A percentile compares a stretch with the other conserved stretches of the same genome.
Evolutionary conservation across 2,329 filamentous ascomycete species (phyloP).

Genomic region (Penicillium sp.): DNA sequence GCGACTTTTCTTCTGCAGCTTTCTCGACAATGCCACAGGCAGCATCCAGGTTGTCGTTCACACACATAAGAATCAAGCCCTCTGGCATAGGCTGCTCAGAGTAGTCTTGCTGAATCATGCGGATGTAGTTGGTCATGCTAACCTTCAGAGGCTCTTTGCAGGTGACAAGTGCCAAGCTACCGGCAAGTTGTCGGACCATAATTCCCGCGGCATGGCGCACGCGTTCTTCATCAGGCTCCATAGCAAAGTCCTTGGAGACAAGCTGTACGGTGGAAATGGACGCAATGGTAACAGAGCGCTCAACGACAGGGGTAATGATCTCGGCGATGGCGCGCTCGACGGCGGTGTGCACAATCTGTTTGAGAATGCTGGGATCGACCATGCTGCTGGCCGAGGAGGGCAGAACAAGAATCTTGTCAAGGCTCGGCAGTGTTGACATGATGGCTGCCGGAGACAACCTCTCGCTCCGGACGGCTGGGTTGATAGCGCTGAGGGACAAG

Average conservation of each 20-base stretch:
- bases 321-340: conserved; percentile 89
- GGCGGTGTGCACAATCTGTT: conserved; percentile 76
- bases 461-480: conserved; percentile 64
- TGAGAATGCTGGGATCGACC: conserved; percentile 65
- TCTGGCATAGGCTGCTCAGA: conserved; percentile 76
- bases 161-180: conserved; percentile 92
- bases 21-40: conserved; percentile 94
- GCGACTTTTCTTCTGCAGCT: conserved; percentile 86
- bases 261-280: conserved; percentile 95
- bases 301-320: conserved; percentile 96
- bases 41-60: conserved; percentile 93
- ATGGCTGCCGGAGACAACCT: conserved; percentile 75
- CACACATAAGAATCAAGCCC: conserved; percentile 95
- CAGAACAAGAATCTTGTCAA: conserved; percentile 74
- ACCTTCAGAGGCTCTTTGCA: conserved; percentile 95
- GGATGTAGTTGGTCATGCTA: conserved; percentile 96
- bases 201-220: conserved; percentile 82
- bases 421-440: conserved; percentile 76
- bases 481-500: conserved; percentile 71
- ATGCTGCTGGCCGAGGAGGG: conserved; percentile 75
- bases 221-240: conserved; percentile 84
- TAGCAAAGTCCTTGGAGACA: conserved; percentile 93
- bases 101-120: conserved; percentile 68
- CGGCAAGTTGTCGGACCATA: conserved; percentile 92
- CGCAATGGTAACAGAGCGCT: conserved; percentile 95